Evolutionary conservation across 257 asterid genomes (phyloP).

Genomic region (Capsicum pubescens): DNA sequence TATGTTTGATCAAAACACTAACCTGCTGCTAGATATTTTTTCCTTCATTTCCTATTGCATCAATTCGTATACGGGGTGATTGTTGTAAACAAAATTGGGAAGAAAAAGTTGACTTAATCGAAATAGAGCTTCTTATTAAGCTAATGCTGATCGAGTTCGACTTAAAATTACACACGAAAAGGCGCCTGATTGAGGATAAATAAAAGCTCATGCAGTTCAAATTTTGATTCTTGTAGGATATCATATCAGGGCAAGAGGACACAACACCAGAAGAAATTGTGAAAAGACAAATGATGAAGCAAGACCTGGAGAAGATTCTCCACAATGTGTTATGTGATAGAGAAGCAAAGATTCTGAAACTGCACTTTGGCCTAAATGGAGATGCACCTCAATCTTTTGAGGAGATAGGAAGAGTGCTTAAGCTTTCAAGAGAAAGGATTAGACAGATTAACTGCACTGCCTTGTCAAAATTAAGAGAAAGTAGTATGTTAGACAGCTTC

Average conservation of each 20-base stretch:
- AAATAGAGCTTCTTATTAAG: not conserved
- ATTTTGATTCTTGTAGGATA: slow-evolving; percentile 45
- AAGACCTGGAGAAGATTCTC: slow-evolving; percentile 54
- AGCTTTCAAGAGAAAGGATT: slow-evolving; percentile 75
- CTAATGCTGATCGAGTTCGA: slow-evolving; percentile 12
- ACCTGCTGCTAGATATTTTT: not conserved
- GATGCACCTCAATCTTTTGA: slow-evolving; percentile 56
- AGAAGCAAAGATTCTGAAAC: slow-evolving; percentile 52
- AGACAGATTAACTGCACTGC: slow-evolving; percentile 66
- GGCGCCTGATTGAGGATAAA: not conserved
- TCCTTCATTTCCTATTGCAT: not conserved
- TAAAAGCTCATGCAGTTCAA: not conserved
- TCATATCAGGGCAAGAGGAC: slow-evolving; percentile 62
- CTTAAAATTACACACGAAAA: not conserved
- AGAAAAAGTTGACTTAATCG: not conserved
- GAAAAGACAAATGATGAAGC: slow-evolving; percentile 49
- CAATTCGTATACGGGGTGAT: not conserved
- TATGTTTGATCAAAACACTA: not conserved
- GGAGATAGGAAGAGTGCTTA: slow-evolving; percentile 58
- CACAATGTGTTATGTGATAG: slow-evolving; percentile 46
- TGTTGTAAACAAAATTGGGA: not conserved
- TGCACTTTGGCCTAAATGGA: slow-evolving; percentile 63
- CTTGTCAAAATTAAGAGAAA: slow-evolving; percentile 49
- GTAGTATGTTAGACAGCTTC: slow-evolving; percentile 41
- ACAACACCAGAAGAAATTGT: slow-evolving; percentile 59